Evolutionary conservation across 1,139 yeast genomes (phyloP), one percentile per base, ranked within the genome.

Genomic region (Kazachstania sp.): DNA sequence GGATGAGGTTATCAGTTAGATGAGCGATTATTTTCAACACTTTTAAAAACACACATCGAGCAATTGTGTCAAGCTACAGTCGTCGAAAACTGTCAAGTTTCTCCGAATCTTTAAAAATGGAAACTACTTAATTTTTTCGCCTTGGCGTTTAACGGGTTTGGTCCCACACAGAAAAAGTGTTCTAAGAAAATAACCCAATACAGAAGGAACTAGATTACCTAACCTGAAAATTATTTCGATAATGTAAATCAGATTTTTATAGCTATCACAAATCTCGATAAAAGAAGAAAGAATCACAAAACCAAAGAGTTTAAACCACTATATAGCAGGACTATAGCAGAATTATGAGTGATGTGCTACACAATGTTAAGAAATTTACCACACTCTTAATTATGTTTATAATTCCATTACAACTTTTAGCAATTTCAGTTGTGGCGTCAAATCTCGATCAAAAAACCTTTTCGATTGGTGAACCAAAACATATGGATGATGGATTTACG

Each of bases 401-500:
- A 13, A 32, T 18, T 3, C 18, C 18, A 16, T 32, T 32, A 7
- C 36, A 32, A 32, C 11, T 15, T 32, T 9, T 18, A 32, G 8
- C 7, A 32, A 4, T 15, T 32, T 9, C 36, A 7, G 8, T 3
- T 6, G 19, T 7, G n/a, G 15, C 18, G 9, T 18, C 15, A n/a
- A 16, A 6, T 32, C 11, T 11, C 11, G 12, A 32, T 9, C 36
- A 32, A 32, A 15, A 32, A 15, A 32, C 11, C 18, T 32, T 32
- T n/a, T 32, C 36, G 4, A 15, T 15, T 5, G 19, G 16, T 15
- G 19, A 32, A 13, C 19, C 15, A 9, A 32, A 32, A 3, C 15
- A n/a, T 18, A 9, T 15, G 18, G 36, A 32, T 9, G 15, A 15
- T 2, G 18, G 68, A 4, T 81, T 78, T 60, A 77, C 81, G 0